Conservation (phyloP, 805 yeast genomes). For the Sugiyamaella qingdaonensis region DNA sequence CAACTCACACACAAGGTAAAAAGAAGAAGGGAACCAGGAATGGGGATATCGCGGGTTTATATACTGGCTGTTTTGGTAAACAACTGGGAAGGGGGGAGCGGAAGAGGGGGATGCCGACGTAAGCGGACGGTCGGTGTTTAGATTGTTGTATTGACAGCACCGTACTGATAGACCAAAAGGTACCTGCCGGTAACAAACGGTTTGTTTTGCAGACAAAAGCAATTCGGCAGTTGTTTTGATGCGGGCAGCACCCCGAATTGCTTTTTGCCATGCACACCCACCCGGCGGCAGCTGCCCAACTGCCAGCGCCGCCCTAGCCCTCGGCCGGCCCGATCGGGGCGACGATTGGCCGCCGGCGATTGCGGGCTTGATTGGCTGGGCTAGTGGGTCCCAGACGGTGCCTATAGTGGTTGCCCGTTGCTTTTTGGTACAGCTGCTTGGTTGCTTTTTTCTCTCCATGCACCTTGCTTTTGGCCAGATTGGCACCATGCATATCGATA, state of each 20-base stretch:
- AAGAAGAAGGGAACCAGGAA: not conserved
- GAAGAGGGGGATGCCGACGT: slow-evolving; percentile 4
- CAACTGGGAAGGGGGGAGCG: slow-evolving; percentile 1
- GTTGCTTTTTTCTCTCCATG: not conserved
- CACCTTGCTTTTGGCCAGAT: not conserved
- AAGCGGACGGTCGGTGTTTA: slow-evolving; percentile 4
- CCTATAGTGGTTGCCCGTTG: not conserved
- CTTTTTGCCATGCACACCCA: not conserved
- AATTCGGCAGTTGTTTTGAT: not conserved
- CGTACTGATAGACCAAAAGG: not conserved
- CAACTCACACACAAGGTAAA: not conserved
- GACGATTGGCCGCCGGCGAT: not conserved
- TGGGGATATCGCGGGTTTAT: not conserved
- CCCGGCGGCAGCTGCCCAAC: not conserved
- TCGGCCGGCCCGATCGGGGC: not conserved
- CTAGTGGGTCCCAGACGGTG: not conserved
- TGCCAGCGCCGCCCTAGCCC: not conserved
- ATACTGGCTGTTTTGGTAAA: not conserved
- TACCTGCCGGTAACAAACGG: slow-evolving; percentile 2
- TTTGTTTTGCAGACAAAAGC: not conserved
- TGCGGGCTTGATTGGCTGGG: not conserved
- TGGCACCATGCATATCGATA: not conserved
- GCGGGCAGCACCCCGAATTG: not conserved
- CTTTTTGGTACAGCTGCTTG: not conserved
- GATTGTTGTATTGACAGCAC: slow-evolving; percentile 5